These are phyloP conservation scores for Phycomyces nitens DNA, from an alignment of 192 early-diverging fungal genomes.

Conservation along the genomic window DNA sequence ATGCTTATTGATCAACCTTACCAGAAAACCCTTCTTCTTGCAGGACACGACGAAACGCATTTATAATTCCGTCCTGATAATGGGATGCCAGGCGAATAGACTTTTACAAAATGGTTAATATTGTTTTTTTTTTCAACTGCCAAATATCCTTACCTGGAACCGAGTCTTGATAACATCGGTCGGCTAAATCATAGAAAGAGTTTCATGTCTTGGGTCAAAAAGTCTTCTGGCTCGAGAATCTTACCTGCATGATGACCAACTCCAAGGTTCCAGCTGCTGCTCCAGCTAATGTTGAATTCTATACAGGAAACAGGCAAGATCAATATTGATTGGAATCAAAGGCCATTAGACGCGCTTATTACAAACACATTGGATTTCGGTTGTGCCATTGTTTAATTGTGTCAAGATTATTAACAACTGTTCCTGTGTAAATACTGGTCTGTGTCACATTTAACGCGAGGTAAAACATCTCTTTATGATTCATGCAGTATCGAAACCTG, in stretches of 20 bases:
- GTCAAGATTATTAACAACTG: no score
- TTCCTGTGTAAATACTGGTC: no score
- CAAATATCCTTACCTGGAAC: conserved; percentile 29
- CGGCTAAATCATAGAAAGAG: conserved; percentile 22
- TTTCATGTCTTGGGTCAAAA: no score
- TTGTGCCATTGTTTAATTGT: no score
- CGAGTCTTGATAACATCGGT: conserved; percentile 45
- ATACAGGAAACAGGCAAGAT: background rate
- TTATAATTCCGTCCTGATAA: conserved; percentile 32
- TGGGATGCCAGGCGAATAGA: conserved; percentile 33
- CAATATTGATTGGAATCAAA: no score
- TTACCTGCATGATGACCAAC: conserved; percentile 42
- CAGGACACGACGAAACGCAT: conserved; percentile 30
- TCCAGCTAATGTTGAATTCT: conserved; percentile 41
- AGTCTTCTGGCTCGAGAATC: no score
- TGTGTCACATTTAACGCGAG: no score
- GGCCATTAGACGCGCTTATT: no score
- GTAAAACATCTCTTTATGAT: no score
- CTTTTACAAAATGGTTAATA: conserved; percentile 8
- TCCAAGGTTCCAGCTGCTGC: conserved; percentile 39
- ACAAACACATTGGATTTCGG: no score
- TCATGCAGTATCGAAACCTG: no score
- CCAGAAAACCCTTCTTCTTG: conserved; percentile 37
- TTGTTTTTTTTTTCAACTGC: background rate
- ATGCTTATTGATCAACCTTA: conserved; percentile 15